phyloP scores from a whole-genome alignment of 2,329 filamentous ascomycete species.

The Calonectria montana region DNA sequence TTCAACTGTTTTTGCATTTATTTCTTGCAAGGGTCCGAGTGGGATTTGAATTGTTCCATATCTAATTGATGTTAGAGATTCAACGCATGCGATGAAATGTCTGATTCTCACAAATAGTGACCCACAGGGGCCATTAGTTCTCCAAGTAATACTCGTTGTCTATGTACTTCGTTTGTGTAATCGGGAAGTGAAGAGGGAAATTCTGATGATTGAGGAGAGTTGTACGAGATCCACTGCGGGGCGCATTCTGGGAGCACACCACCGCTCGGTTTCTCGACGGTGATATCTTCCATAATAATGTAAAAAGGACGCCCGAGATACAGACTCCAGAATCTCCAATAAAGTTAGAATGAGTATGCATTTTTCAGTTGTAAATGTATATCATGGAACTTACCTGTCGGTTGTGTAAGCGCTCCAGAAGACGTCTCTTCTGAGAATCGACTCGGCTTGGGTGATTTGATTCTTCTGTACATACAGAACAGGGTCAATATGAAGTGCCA shows the following conservation, averaged over 20 bases:
- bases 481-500: conserved; percentile 42
- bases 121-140: conserved; percentile 39
- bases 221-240: conserved; percentile 26
- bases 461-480: conserved; percentile 36
- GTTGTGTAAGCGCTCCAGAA: conserved; percentile 47
- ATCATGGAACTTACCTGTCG: conserved; percentile 38
- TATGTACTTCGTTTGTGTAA: conserved; percentile 26
- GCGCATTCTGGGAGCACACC: neutral
- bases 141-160: conserved; percentile 26
- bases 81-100: neutral
- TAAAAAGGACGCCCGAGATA: conserved; percentile 40
- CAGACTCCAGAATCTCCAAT: conserved; percentile 39
- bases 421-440: conserved; percentile 37
- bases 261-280: conserved; percentile 32
- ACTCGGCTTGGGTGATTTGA: conserved; percentile 38
- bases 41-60: conserved; percentile 35
- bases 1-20: conserved; percentile 31
- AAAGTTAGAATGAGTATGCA: neutral
- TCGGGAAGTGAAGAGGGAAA: conserved; percentile 16
- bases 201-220: conserved; percentile 15
- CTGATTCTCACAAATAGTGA: conserved; percentile 34
- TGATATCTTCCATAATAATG: conserved; percentile 40
- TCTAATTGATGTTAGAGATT: neutral
- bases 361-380: no score
- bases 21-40: conserved; percentile 24